Evolutionary conservation across 192 early-diverging fungal genomes (phyloP).

Genomic region (Phlyctochytrium planicorne): DNA sequence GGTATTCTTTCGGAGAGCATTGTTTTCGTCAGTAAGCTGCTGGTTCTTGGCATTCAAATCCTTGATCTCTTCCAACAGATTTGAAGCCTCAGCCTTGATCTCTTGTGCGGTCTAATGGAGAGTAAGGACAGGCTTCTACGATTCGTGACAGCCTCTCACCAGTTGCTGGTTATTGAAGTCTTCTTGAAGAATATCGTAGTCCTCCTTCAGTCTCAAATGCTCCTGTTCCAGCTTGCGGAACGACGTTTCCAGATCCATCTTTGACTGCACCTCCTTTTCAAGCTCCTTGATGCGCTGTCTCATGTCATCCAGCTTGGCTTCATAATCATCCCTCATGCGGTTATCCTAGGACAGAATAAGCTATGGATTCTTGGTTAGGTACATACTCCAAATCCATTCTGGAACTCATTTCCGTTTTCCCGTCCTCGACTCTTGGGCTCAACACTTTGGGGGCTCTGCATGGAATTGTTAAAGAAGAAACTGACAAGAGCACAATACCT

Average conservation of each 20-base stretch:
- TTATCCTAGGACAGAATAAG: no score
- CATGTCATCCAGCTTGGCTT: constrained; percentile 20
- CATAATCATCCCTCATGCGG: constrained; percentile 31
- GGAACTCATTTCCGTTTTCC: no score
- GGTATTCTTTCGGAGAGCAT: background rate
- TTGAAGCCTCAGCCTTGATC: constrained; percentile 67
- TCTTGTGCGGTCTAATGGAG: constrained; percentile 60
- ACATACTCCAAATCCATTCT: no score
- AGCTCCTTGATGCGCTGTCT: constrained; percentile 29
- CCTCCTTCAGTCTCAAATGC: constrained; percentile 51
- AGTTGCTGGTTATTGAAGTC: constrained; percentile 74
- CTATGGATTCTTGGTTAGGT: no score
- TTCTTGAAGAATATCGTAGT: constrained; percentile 66
- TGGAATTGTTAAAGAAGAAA: no score
- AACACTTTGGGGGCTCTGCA: no score
- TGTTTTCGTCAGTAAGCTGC: constrained; percentile 49
- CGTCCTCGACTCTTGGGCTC: no score
- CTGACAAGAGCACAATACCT: no score
- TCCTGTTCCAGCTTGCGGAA: constrained; percentile 40
- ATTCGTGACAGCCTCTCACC: constrained; percentile 48
- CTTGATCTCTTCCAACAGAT: constrained; percentile 70
- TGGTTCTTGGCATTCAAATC: constrained; percentile 60
- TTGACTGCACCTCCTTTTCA: constrained; percentile 22
- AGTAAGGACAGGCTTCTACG: background rate
- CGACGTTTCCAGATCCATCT: constrained; percentile 22